phyloP scores from a whole-genome alignment of 192 early-diverging fungal genomes.

The Linnemannia hyalina region DNA sequence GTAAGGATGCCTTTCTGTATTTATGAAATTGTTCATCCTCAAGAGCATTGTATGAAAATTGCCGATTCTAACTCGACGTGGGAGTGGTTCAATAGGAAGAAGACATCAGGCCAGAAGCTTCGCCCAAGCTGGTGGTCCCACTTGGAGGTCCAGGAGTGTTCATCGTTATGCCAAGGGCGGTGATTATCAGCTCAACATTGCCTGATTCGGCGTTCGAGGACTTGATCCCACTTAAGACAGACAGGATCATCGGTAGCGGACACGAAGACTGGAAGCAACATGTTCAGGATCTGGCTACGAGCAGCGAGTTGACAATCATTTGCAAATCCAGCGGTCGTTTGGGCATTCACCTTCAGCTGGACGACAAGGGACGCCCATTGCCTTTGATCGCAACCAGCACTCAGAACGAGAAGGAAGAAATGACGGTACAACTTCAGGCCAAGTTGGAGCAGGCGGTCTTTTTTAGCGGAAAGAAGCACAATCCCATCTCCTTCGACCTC shows the following conservation, averaged over 20 bases:
- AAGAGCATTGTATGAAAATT: neutral
- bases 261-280: slow-evolving; percentile 51
- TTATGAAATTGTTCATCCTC: too few relatives aligned
- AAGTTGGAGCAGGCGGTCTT: slow-evolving; percentile 57
- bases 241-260: slow-evolving; percentile 47
- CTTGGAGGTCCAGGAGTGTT: slow-evolving; percentile 50
- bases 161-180: slow-evolving; percentile 33
- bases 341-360: slow-evolving; percentile 42
- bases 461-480: slow-evolving; percentile 44
- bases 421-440: slow-evolving; percentile 39
- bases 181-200: slow-evolving; percentile 40
- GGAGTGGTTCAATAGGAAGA: slow-evolving; percentile 28
- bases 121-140: slow-evolving; percentile 44
- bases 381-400: neutral
- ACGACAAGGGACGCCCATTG: neutral
- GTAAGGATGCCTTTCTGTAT: slow-evolving; percentile 9
- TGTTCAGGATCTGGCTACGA: slow-evolving; percentile 17
- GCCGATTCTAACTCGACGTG: neutral
- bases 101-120: slow-evolving; percentile 40
- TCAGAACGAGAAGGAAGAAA: slow-evolving; percentile 4
- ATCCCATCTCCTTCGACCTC: slow-evolving; percentile 56
- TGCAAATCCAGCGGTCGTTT: slow-evolving; percentile 45
- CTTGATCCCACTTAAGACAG: slow-evolving; percentile 40
- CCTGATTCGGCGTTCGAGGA: slow-evolving; percentile 37
- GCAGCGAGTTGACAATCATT: slow-evolving; percentile 36